Conservation (phyloP, 1,139 yeast genomes). For the Candida labiduridarum region DNA sequence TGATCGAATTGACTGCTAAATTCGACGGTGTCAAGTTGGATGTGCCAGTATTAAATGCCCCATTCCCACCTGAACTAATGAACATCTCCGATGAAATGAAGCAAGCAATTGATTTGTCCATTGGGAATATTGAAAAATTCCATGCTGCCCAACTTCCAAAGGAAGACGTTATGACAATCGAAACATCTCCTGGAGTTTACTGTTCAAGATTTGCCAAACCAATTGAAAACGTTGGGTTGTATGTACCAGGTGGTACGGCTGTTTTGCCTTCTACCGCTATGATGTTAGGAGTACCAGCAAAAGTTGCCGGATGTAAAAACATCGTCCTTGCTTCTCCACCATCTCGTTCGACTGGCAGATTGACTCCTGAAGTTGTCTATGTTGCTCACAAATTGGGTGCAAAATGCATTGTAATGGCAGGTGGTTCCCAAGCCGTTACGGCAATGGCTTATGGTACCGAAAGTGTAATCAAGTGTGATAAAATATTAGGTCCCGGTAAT, state of each 20-base stretch:
- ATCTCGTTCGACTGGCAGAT: slow-evolving; percentile 80
- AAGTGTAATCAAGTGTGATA: slow-evolving; percentile 88
- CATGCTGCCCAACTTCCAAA: slow-evolving; percentile 86
- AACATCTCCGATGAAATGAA: slow-evolving; percentile 75
- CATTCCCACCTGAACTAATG: slow-evolving; percentile 80
- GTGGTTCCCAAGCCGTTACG: slow-evolving; percentile 99
- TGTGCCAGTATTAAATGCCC: slow-evolving; percentile 80
- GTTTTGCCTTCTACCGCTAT: slow-evolving; percentile 96
- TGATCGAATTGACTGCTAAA: slow-evolving; percentile 82
- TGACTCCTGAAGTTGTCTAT: slow-evolving; percentile 96
- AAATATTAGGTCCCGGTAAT: slow-evolving; percentile 97
- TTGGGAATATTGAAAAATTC: slow-evolving; percentile 85
- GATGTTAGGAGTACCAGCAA: slow-evolving; percentile 99
- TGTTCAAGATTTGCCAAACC: slow-evolving; percentile 96
- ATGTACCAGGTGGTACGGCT: slow-evolving; percentile 99
- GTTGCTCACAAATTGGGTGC: slow-evolving; percentile 98
- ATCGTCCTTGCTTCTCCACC: slow-evolving; percentile 99
- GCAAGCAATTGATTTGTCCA: slow-evolving; percentile 85
- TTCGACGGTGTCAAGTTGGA: slow-evolving; percentile 80
- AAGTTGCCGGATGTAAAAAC: slow-evolving; percentile 95
- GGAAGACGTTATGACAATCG: slow-evolving; percentile 75
- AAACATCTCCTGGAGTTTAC: slow-evolving; percentile 89
- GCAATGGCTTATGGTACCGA: slow-evolving; percentile 99
- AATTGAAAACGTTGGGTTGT: slow-evolving; percentile 90
- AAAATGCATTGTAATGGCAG: slow-evolving; percentile 85